Conservation (phyloP, 75 land plant species). For the Isoetes taiwanensis region DNA sequence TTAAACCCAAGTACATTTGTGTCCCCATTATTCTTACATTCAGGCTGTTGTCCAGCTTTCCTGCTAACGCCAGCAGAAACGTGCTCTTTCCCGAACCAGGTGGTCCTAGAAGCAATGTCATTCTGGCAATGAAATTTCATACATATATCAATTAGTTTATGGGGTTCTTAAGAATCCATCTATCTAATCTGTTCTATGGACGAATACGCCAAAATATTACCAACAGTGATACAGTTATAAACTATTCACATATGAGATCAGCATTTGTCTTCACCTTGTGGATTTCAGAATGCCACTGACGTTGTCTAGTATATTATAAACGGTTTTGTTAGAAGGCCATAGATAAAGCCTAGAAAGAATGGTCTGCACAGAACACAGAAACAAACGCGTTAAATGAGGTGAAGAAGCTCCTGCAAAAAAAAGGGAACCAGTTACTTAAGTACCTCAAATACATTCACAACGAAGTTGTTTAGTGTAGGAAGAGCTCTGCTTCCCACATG, state of each 20-base stretch:
- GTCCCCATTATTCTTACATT: background rate
- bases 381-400: no score
- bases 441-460: background rate
- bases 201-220: background rate
- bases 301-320: conserved; percentile 53
- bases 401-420: no score
- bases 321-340: conserved; percentile 39
- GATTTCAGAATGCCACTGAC: conserved; percentile 62
- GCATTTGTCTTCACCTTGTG: conserved; percentile 43
- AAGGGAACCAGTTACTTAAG: no score
- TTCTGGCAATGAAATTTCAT: no score
- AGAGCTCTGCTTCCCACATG: conserved; percentile 27
- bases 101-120: no score
- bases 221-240: background rate
- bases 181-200: no score
- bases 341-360: no score
- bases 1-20: background rate
- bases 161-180: no score
- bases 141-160: no score
- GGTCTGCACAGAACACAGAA: no score
- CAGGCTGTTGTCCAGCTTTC: background rate
- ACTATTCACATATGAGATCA: background rate
- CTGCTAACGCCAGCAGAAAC: background rate
- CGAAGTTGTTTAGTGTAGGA: conserved; percentile 21
- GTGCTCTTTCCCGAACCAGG: no score